Evolutionary conservation across 116 monocot genomes (phyloP), one percentile per base, ranked within the genome.

Genomic region (Dioscorea cayenensis): DNA sequence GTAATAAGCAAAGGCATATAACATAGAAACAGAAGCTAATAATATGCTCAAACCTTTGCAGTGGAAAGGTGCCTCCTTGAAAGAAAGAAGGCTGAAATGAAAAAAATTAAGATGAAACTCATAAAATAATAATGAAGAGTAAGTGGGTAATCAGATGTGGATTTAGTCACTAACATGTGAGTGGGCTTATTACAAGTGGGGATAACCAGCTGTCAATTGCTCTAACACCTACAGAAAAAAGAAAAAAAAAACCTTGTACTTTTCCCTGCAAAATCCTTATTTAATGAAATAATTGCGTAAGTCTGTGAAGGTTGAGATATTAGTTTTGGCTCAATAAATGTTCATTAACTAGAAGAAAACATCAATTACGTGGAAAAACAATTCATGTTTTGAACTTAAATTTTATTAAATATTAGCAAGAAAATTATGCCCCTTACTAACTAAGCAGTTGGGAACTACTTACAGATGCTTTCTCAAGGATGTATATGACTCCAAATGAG

Each of bases 401-500:
- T 29, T 29, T 3, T 3, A 29, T 29, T 29, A 29, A 29, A 29
- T 29, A 29, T 29, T 3, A 43, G 43, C 6, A 43, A 6, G 10
- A 43, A 32, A 60, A 6, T 9, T n/a, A 28, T 28, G 0, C 28
- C 64, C 21, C 13, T 28, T 28, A 28, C 28, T 0, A 13, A 29
- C 13, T 19, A 1, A 60, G 18, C 18, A 50, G 43, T 48, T 16
- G 5, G 12, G 4, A 3, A 69, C n/a, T 63, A 75, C 92, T 88
- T 84, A 92, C 92, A 72, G 89, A 78, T 80, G 92, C 89, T 76
- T 85, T 92, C 49, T 71, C 84, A 69, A 92, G 86, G 63, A 88
- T 67, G 80, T 88, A 92, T 21, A 92, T 73, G 62, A 89, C 89
- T 62, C 89, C 89, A 72, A 92, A 80, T 49, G 89, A 81, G 14